A percentile compares a stretch with the other conserved stretches of the same genome.
These are phyloP conservation scores for Eucalyptus cladocalyx DNA, from an alignment of 345 rosid species.

Conservation along the genomic window DNA sequence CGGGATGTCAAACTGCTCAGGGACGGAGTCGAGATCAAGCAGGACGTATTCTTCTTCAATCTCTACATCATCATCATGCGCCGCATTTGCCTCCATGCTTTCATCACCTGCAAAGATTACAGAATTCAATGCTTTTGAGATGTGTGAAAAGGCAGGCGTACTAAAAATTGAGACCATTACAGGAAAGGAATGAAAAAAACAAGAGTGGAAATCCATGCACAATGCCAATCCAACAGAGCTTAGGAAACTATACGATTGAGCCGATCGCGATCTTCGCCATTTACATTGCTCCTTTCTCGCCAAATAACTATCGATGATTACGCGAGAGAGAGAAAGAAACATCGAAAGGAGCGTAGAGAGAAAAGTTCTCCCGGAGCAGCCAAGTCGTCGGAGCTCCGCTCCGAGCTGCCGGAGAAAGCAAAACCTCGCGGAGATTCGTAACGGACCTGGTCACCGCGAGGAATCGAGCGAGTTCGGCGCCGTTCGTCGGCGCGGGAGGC, in stretches of 20 bases:
- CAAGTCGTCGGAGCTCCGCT: too few species aligned
- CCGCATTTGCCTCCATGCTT: constrained; percentile 20
- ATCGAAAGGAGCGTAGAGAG: not conserved
- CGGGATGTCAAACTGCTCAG: constrained; percentile 21
- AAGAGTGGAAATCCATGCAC: not conserved
- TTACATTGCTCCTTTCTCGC: not conserved
- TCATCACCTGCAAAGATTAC: not conserved
- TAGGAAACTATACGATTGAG: not conserved
- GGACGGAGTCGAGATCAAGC: constrained; percentile 40
- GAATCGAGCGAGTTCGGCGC: not conserved
- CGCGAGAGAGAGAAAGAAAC: not conserved
- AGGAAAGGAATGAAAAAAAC: not conserved
- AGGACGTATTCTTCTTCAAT: constrained; percentile 34
- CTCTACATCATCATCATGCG: not conserved
- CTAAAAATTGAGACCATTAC: not conserved
- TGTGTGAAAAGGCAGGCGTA: not conserved
- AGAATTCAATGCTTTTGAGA: not conserved
- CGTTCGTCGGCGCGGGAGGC: not conserved
- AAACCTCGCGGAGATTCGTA: not conserved
- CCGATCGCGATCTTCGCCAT: not conserved
- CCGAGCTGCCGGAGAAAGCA: not conserved
- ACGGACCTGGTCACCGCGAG: not conserved
- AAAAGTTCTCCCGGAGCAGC: not conserved
- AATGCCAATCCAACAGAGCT: not conserved
- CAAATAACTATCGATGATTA: not conserved